These are phyloP conservation scores for Xerocomus potaroensis DNA, from an alignment of 768 basidiomycete species.

Conservation along the genomic window DNA sequence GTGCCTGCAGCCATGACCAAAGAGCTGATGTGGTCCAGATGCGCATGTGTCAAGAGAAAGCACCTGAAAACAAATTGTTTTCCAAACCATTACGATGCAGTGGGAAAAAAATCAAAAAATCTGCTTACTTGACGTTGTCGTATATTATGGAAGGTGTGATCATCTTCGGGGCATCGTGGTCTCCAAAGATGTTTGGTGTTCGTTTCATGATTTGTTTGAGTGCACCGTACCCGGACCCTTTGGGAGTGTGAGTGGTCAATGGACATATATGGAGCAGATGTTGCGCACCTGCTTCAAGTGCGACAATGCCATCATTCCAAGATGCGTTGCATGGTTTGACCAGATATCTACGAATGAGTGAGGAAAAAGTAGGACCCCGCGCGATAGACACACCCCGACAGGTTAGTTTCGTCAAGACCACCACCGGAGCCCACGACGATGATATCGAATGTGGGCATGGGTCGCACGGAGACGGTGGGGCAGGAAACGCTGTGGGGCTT, in stretches of 20 bases:
- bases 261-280: background rate
- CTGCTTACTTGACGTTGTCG: slow-evolving; percentile 32
- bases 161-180: slow-evolving; percentile 9
- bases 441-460: slow-evolving; percentile 59
- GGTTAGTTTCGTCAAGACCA: slow-evolving; percentile 85
- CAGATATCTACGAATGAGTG: slow-evolving; percentile 61
- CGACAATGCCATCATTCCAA: slow-evolving; percentile 82
- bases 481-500: background rate
- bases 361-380: background rate
- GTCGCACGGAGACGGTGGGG: background rate
- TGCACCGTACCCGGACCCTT: slow-evolving; percentile 82
- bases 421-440: slow-evolving; percentile 83
- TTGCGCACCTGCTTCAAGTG: slow-evolving; percentile 76
- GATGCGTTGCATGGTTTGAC: slow-evolving; percentile 60
- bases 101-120: too few relatives aligned
- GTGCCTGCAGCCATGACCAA: slow-evolving; percentile 84
- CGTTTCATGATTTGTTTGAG: slow-evolving; percentile 54
- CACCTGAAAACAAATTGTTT: too few relatives aligned
- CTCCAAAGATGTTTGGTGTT: slow-evolving; percentile 53
- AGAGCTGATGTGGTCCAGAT: slow-evolving; percentile 85
- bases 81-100: too few relatives aligned
- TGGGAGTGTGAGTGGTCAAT: background rate
- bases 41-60: slow-evolving; percentile 84
- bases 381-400: slow-evolving; percentile 64
- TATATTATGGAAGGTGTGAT: slow-evolving; percentile 27